Base-by-base conservation (phyloP, 2,329 filamentous ascomycete genomes). In the Cladosporium sp. region DNA sequence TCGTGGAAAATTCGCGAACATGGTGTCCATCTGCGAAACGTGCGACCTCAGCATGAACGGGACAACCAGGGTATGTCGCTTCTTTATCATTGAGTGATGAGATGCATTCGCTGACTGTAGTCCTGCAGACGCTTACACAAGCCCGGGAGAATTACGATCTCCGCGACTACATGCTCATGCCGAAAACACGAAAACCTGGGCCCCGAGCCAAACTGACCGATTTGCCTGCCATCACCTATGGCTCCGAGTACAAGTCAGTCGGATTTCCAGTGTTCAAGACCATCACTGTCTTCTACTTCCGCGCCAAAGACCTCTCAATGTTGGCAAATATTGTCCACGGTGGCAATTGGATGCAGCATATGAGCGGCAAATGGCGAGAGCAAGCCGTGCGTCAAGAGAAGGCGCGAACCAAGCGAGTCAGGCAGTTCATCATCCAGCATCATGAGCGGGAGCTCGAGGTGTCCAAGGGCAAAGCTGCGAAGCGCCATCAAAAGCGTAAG, bases 291-390 rank as follows among this genome's bases (percentile, higher is more conserved):
- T 64, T 60, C 43, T 28, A 30, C 9, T 64, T 62, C 51, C 43
- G 30, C 20, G 14, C 14, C 6, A 38, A 28, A n/a, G 60, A 62
- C 30, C 54, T 64, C 14, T 20, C 17, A 28, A 36, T 11, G 22
- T 52, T 64, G n/a, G 62, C 60, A 4, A 5, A 30, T 8, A 40
- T 62, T 6, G 58, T 64, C 2, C 62, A 64, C 40, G 55, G 56
- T 12, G 57, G n/a, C n/a, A n/a, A 60, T 19, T 37, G 60, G 15
- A 28, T 39, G 11, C 25, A 39, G 8, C 62, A 62, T 25, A 59
- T 62, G 60, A 3, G 2, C 15, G 1, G 51, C 34, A 64, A 60
- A 37, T 6, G 6, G 2, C 9, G 15, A 2, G 45, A 45, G 45
- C 57, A 19, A 6, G 12, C 2, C 9, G 34, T 36, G 19, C 59